These are phyloP conservation scores for Dipteronia sinensis DNA, from an alignment of 345 rosid genomes.

Conservation along the genomic window DNA sequence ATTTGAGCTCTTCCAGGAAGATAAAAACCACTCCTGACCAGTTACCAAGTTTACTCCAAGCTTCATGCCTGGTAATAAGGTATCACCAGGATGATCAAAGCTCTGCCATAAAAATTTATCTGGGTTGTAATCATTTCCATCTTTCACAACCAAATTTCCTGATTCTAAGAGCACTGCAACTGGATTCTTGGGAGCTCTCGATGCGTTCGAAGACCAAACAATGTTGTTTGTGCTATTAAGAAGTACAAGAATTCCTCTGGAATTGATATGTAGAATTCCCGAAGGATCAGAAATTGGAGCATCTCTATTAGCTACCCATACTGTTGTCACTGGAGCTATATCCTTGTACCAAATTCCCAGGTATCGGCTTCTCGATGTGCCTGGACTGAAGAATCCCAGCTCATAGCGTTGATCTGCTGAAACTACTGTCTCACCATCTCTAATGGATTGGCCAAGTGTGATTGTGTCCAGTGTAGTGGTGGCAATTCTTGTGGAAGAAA, in stretches of 20 bases:
- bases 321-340: not conserved
- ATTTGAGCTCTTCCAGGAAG: not conserved
- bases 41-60: not conserved
- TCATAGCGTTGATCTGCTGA: slow-evolving; percentile 1
- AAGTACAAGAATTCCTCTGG: not conserved
- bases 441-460: not conserved
- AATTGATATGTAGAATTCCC: not conserved
- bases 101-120: slow-evolving; percentile 20
- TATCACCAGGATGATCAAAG: slow-evolving; percentile 27
- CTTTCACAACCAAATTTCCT: not conserved
- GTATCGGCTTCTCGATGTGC: slow-evolving; percentile 12
- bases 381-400: not conserved
- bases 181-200: not conserved
- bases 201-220: not conserved
- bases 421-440: slow-evolving; percentile 9
- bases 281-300: not conserved
- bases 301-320: not conserved
- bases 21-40: not conserved
- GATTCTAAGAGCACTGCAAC: not conserved
- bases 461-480: not conserved
- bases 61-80: slow-evolving; percentile 27
- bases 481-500: not conserved
- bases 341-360: slow-evolving; percentile 21
- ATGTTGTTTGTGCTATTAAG: not conserved
- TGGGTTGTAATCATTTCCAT: not conserved